Evolutionary conservation across 805 yeast genomes (phyloP).

Genomic region (Kluyveromyces starmeri): DNA sequence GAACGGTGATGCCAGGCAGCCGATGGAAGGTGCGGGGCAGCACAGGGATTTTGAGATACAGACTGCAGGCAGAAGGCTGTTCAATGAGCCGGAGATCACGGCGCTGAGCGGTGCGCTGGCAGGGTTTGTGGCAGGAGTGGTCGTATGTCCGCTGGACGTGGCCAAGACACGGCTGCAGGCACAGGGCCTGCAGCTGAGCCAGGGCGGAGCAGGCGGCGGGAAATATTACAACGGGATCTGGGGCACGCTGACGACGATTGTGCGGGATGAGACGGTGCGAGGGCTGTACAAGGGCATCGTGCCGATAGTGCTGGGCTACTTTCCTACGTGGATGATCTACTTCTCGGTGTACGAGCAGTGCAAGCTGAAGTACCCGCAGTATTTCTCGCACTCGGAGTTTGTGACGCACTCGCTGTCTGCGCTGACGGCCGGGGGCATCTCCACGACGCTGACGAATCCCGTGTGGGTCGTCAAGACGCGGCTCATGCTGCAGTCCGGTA

Average conservation of each 20-base stretch:
- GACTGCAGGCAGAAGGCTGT: conserved; percentile 5
- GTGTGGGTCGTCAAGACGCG: conserved; percentile 97
- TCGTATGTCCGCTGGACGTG: conserved; percentile 93
- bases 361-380: conserved; percentile 44
- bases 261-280: conserved; percentile 65
- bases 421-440: conserved; percentile 78
- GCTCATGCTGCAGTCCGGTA: conserved; percentile 69
- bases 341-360: conserved; percentile 82
- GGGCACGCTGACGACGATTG: conserved; percentile 57
- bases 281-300: conserved; percentile 87
- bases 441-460: conserved; percentile 83
- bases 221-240: conserved; percentile 48
- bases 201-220: conserved; percentile 11
- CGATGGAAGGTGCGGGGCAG: too few species aligned
- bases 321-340: conserved; percentile 97
- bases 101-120: conserved; percentile 91
- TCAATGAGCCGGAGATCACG: conserved; percentile 46
- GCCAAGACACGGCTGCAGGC: conserved; percentile 93
- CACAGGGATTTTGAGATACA: too few species aligned
- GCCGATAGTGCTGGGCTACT: conserved; percentile 89
- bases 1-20: too few species aligned
- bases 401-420: conserved; percentile 47
- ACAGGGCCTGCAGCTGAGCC: conserved; percentile 46
- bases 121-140: conserved; percentile 80
- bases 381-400: conserved; percentile 31